Base-by-base conservation (phyloP, 371 early-diverging fungal genomes). In the Rhizopus stolonifer region DNA sequence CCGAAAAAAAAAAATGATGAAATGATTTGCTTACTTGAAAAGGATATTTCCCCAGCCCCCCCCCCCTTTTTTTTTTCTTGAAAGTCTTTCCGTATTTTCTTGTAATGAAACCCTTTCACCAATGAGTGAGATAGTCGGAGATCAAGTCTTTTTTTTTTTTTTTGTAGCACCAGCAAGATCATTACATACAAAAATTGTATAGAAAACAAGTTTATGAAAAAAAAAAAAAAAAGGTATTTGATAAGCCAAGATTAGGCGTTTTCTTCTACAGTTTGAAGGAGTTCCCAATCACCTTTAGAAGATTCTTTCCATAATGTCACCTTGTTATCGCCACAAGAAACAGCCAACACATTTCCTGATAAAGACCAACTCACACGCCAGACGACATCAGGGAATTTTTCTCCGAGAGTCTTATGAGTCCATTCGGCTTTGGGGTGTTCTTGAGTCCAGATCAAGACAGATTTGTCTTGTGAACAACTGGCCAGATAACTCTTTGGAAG, bases 321-420 rank as follows among this genome's bases (percentile, higher is more conserved):
- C 72, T 91, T 92, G 76, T 96, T 97, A 65, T 98, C 95, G 31
- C 96, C 99, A 58, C 92, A 87, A 8, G 94, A 89, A 9, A 97
- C 97, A 1, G 97, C 99, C 56, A 98, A 74, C 22, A 97, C 87
- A 64, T 96, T 95, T 24, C 99, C 99, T 10, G 94, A 82, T 51
- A 88, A 66, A 15, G 94, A 94, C 96, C 96, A 98, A 74, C 92
- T 92, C 52, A 96, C 94, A 47, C 95, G 87, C 97, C 99, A 98
- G 26, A 98, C 92, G 14, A 92, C 96, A 72, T 98, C 99, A 24
- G 91, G 82, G 73, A 98, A 98, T 49, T 88, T 83, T n/a, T 89
- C 90, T 15, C 76, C 70, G 26, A 95, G 79, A 1, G 77, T 64
- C 66, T 81, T 87, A 58, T 87, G 87, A 17, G 74, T 82, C 93